Evolutionary conservation across 106 monocot genomes (phyloP).

Genomic region (Dendrobium huoshanense): DNA sequence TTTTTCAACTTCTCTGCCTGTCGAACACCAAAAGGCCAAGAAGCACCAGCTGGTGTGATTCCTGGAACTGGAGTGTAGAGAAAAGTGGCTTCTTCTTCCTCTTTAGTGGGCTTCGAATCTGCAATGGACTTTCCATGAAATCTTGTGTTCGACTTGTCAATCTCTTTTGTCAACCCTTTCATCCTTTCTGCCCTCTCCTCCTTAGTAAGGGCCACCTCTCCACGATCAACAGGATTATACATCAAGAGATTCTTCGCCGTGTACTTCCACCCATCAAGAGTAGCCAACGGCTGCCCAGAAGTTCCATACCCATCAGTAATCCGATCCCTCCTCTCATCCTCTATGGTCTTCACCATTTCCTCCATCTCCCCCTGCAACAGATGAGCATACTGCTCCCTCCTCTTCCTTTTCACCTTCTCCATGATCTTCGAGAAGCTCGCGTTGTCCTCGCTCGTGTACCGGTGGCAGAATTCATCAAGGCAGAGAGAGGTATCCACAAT

Average conservation of each 20-base stretch:
- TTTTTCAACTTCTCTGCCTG: conserved; percentile 56
- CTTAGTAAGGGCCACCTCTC: conserved; percentile 60
- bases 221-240: conserved; percentile 56
- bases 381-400: conserved; percentile 61
- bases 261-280: conserved; percentile 74
- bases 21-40: conserved; percentile 65
- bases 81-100: conserved; percentile 39
- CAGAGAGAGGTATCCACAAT: conserved; percentile 33
- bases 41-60: conserved; percentile 66
- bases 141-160: conserved; percentile 53
- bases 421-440: conserved; percentile 80
- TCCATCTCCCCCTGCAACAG: conserved; percentile 52
- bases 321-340: conserved; percentile 37
- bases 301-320: conserved; percentile 93
- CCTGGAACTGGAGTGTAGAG: conserved; percentile 61
- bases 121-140: conserved; percentile 39
- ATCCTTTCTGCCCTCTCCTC: conserved; percentile 64
- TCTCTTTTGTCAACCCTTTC: conserved; percentile 75
- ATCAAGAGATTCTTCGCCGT: conserved; percentile 88
- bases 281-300: conserved; percentile 69
- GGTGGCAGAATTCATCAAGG: conserved; percentile 69
- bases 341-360: conserved; percentile 17
- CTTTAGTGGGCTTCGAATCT: conserved; percentile 35
- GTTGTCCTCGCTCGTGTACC: conserved; percentile 95
- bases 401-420: conserved; percentile 80